These are phyloP conservation scores for Paecilomyces dactylethromorphus DNA, from an alignment of 2,329 filamentous ascomycete species.

Conservation along the genomic window DNA sequence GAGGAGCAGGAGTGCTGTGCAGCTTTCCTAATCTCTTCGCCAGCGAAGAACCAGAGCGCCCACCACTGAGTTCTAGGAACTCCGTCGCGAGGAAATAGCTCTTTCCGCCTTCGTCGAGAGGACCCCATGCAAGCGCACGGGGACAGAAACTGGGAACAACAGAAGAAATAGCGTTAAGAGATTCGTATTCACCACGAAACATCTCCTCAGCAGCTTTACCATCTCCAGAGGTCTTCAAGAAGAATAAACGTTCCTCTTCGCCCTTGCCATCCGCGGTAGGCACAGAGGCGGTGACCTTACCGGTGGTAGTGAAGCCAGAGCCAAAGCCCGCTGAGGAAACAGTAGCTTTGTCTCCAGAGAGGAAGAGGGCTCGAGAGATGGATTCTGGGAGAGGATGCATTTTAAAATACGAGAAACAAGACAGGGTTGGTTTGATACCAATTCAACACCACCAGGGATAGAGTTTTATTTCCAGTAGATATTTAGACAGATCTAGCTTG, in stretches of 20 bases:
- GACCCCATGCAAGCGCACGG: constrained; percentile 65
- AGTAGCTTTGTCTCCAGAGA: constrained; percentile 24
- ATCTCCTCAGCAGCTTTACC: constrained; percentile 29
- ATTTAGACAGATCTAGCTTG: background rate
- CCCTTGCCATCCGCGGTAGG: constrained; percentile 11
- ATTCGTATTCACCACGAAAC: constrained; percentile 67
- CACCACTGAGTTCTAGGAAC: constrained; percentile 60
- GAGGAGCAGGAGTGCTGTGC: constrained; percentile 67
- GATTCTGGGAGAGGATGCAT: constrained; percentile 27
- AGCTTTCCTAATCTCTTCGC: constrained; percentile 71
- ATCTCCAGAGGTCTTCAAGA: constrained; percentile 33
- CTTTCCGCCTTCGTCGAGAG: constrained; percentile 40
- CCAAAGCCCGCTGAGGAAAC: constrained; percentile 33
- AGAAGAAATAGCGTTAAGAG: constrained; percentile 71
- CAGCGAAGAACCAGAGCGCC: constrained; percentile 50
- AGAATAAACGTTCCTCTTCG: constrained; percentile 27
- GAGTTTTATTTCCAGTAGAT: background rate
- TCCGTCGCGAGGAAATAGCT: constrained; percentile 61
- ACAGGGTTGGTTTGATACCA: background rate
- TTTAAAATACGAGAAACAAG: background rate
- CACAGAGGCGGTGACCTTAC: constrained; percentile 28
- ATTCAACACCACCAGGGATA: background rate
- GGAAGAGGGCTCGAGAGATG: constrained; percentile 32
- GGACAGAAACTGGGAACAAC: constrained; percentile 71
- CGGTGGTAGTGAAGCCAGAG: constrained; percentile 40